Conservation (phyloP, 108 stramenopile genomes). For the Skeletonema tropicum region DNA sequence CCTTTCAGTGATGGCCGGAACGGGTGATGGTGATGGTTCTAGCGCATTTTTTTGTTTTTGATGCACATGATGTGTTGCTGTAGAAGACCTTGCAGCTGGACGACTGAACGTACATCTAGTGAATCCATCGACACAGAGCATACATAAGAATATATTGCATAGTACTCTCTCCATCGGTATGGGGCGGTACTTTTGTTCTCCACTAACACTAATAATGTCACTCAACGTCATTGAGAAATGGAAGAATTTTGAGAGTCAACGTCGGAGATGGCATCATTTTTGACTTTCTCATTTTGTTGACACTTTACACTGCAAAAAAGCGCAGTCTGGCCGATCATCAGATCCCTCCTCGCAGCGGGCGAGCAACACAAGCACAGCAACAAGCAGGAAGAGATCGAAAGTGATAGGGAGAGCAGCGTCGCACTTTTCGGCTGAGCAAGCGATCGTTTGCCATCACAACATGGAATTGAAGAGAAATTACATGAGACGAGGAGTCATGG, state of each 20-base stretch:
- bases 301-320: too few species aligned
- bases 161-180: neutral
- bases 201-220: too few species aligned
- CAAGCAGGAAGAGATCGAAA: too few species aligned
- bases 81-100: neutral
- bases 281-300: too few species aligned
- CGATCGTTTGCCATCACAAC: neutral
- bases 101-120: neutral
- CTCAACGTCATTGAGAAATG: too few species aligned
- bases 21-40: neutral
- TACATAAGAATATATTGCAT: neutral
- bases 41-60: neutral
- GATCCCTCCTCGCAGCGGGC: too few species aligned
- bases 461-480: neutral
- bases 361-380: too few species aligned
- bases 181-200: too few species aligned
- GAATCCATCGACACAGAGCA: neutral
- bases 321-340: too few species aligned
- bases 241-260: too few species aligned
- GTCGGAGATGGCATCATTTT: too few species aligned
- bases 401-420: too few species aligned
- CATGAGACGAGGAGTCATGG: neutral
- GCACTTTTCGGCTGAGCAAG: neutral
- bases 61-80: neutral
- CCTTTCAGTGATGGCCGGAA: constrained; percentile 27